Evolutionary conservation across 2,329 filamentous ascomycete genomes (phyloP).

Genomic region (Tolypocladium cylindrosporum): DNA sequence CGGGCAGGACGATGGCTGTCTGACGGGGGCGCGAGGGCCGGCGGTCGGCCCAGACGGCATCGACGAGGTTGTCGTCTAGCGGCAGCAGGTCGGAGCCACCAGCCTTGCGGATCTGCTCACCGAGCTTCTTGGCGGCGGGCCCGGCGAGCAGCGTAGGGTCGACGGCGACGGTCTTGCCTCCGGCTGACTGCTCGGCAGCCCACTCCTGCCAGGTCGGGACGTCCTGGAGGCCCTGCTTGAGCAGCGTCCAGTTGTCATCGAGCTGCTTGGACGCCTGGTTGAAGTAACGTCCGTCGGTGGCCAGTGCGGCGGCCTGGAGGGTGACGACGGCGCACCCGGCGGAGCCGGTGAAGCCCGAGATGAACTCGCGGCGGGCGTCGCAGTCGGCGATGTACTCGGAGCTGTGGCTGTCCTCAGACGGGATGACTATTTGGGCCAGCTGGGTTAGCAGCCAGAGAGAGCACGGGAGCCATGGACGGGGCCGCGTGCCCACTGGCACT

Average conservation of each 20-base stretch:
- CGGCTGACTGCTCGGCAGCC: constrained; percentile 76
- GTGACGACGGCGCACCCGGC: constrained; percentile 89
- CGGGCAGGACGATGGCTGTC: constrained; percentile 59
- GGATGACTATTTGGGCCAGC: constrained; percentile 57
- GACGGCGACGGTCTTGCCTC: constrained; percentile 80
- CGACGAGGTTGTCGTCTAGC: constrained; percentile 76
- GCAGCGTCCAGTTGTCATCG: constrained; percentile 78
- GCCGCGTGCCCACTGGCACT: constrained; percentile 9
- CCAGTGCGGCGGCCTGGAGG: constrained; percentile 73
- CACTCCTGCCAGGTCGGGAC: constrained; percentile 98
- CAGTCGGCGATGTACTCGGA: constrained; percentile 98
- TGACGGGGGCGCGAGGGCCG: constrained; percentile 69
- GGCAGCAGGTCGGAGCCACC: constrained; percentile 69
- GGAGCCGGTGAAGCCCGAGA: constrained; percentile 90
- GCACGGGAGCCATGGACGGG: not conserved
- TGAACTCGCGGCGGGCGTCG: constrained; percentile 82
- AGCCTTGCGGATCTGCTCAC: constrained; percentile 77
- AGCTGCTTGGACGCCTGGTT: constrained; percentile 90
- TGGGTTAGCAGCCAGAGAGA: not conserved
- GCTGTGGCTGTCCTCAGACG: constrained; percentile 93
- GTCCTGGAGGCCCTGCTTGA: constrained; percentile 89
- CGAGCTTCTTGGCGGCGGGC: constrained; percentile 54
- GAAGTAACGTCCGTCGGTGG: constrained; percentile 96
- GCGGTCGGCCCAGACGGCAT: constrained; percentile 71
- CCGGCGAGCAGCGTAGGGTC: constrained; percentile 80